Evolutionary conservation across 2,329 filamentous ascomycete species (phyloP), one percentile per base, ranked within the genome.

Genomic region (Curvularia hawaiiensis): DNA sequence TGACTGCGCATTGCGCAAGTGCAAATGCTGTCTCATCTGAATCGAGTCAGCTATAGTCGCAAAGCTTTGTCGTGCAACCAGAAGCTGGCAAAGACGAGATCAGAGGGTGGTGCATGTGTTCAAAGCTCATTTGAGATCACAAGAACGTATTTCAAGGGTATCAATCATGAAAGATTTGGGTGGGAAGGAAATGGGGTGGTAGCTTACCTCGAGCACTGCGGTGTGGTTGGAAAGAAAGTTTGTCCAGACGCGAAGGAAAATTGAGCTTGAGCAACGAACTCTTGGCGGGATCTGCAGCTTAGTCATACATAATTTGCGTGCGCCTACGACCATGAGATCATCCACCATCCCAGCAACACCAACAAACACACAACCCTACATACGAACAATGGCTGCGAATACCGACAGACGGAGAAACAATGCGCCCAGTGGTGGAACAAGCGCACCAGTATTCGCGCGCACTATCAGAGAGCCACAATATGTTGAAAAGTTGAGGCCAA

Each of bases 401-500:
- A 63, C 61, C 12, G 95, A 99, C 76, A 87, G 93, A 76, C 88
- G 94, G 79, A 88, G 95, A 68, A 88, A 97, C 65, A 98, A 98
- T 78, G 92, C 92, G 5, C 95, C 95, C 7, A 82, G 87, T 40
- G 90, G 91, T 52, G 85, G 86, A 28, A 98, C 92, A 9, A 79
- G 84, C 33, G 85, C 92, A 16, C 91, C 92, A 1, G 79, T 92
- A 3, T 97, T 88, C 72, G 84, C 80, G 49, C 78, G 79, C 56
- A 79, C 80, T 24, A 70, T 79, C 16, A 76, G 79, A 41, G 77
- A 86, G 63, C 77, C 82, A 12, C 76, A 78, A 24, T 77, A 79
- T 45, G 66, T 77, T 33, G 68, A 79, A 52, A 77, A 79, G 59
- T 70, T 80, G 47, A 77, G 78, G 63, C 83, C 87, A 61, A 76